phyloP scores from a whole-genome alignment of 2,329 filamentous ascomycete species.

The Colletotrichum coccodes region DNA sequence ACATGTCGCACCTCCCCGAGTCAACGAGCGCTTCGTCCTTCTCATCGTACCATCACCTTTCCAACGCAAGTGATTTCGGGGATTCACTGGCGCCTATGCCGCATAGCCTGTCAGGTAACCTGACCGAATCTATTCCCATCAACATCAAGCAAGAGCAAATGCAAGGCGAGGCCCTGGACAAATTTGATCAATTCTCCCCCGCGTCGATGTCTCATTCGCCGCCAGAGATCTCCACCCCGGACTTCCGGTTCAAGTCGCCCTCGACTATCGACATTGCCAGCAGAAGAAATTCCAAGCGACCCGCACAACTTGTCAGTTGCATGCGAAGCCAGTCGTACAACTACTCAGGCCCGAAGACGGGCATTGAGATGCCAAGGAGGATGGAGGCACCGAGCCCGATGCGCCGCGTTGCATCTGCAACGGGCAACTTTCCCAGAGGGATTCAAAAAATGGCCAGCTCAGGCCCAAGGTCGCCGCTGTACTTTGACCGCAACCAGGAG shows the following conservation, averaged over 20 bases:
- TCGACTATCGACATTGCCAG: constrained; percentile 64
- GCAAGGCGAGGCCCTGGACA: constrained; percentile 24
- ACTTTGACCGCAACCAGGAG: constrained; percentile 57
- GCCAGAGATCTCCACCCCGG: constrained; percentile 36
- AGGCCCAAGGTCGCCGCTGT: constrained; percentile 54
- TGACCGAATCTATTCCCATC: constrained; percentile 25
- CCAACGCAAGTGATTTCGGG: constrained; percentile 15
- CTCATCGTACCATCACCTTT: constrained; percentile 23
- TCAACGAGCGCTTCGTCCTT: constrained; percentile 25
- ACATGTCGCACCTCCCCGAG: constrained; percentile 14
- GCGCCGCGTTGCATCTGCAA: constrained; percentile 64
- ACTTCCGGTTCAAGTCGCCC: constrained; percentile 57
- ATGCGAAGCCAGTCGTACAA: constrained; percentile 55
- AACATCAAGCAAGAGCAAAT: constrained; percentile 35
- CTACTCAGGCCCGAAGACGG: constrained; percentile 53
- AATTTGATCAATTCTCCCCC: constrained; percentile 43
- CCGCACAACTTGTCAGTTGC: constrained; percentile 58
- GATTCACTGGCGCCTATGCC: constrained; percentile 10
- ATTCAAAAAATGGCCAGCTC: constrained; percentile 50
- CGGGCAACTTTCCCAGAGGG: constrained; percentile 51
- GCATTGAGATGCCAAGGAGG: constrained; percentile 56
- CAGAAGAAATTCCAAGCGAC: constrained; percentile 60
- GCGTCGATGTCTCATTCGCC: constrained; percentile 42
- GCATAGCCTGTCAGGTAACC: constrained; percentile 5
- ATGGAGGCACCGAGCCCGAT: constrained; percentile 59